Conservation (phyloP, 1,284 basidiomycete genomes). For the Apiotrichum laibachii region DNA sequence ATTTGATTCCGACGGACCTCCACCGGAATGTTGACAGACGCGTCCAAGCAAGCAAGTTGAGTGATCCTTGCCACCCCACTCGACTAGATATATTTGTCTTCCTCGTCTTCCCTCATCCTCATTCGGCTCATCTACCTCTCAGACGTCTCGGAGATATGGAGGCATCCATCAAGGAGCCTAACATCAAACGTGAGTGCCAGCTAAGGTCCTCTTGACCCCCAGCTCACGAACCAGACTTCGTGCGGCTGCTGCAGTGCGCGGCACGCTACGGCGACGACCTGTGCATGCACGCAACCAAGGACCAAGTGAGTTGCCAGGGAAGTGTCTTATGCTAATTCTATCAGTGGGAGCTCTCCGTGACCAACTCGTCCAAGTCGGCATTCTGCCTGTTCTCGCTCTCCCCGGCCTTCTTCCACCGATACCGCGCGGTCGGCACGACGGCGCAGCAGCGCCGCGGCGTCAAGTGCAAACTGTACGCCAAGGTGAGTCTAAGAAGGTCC, state of each 20-base stretch:
- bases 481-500: slow-evolving; percentile 33
- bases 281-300: slow-evolving; percentile 41
- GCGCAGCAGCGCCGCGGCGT: slow-evolving; percentile 35
- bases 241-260: slow-evolving; percentile 47
- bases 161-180: slow-evolving; percentile 35
- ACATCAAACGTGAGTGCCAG: slow-evolving; percentile 32
- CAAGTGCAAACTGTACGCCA: slow-evolving; percentile 46
- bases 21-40: too few relatives aligned
- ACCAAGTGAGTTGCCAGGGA: slow-evolving; percentile 24
- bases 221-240: slow-evolving; percentile 38
- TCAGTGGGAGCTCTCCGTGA: slow-evolving; percentile 47
- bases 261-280: slow-evolving; percentile 50
- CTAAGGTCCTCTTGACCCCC: slow-evolving; percentile 47
- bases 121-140: background rate
- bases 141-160: slow-evolving; percentile 23
- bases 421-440: slow-evolving; percentile 25
- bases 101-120: background rate
- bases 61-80: too few relatives aligned
- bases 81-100: background rate
- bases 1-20: too few relatives aligned
- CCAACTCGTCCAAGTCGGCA: slow-evolving; percentile 48
- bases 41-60: too few relatives aligned
- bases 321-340: slow-evolving; percentile 2
- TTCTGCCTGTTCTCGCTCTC: slow-evolving; percentile 46
- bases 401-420: slow-evolving; percentile 43